Evolutionary conservation across 2,329 filamentous ascomycete species (phyloP).

Genomic region (Ceratocystis harringtonii): DNA sequence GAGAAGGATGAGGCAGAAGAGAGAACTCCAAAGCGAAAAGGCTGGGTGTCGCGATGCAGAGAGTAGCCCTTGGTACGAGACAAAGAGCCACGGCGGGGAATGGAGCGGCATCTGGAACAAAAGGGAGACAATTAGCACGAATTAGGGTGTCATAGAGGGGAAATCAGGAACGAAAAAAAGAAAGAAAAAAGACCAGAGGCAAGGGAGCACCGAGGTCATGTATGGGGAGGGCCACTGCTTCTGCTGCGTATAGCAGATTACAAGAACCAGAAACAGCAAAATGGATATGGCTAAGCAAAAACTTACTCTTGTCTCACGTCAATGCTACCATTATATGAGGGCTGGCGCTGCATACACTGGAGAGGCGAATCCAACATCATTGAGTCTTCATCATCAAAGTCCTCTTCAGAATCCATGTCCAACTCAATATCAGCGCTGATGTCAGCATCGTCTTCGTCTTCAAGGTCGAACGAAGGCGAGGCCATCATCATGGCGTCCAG

Average conservation of each 20-base stretch:
- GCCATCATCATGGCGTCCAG: slow-evolving; percentile 17
- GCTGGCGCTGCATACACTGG: slow-evolving; percentile 11
- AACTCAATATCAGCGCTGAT: slow-evolving; percentile 4
- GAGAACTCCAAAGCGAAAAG: slow-evolving; percentile 12
- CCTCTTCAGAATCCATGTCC: slow-evolving; percentile 13
- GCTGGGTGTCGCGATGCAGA: slow-evolving; percentile 11
- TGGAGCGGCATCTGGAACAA: slow-evolving; percentile 4
- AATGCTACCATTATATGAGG: slow-evolving; percentile 4
- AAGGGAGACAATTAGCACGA: slow-evolving; percentile 8
- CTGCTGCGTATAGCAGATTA: neutral
- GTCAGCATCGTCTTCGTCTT: slow-evolving; percentile 7
- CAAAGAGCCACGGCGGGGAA: slow-evolving; percentile 14
- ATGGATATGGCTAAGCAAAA: neutral
- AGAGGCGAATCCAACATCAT: slow-evolving; percentile 16
- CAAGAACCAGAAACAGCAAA: neutral
- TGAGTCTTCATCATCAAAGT: slow-evolving; percentile 14
- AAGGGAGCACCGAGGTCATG: neutral
- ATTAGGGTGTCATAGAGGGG: neutral
- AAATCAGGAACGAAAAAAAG: neutral
- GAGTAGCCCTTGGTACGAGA: slow-evolving; percentile 15
- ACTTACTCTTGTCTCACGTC: slow-evolving; percentile 13
- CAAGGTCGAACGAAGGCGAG: slow-evolving; percentile 10
- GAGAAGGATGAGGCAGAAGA: slow-evolving; percentile 13
- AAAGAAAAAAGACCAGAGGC: too few relatives aligned
- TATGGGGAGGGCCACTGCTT: neutral